Base-by-base conservation (phyloP, 23 red algal genomes). In the Gracilaria vermiculophylla region DNA sequence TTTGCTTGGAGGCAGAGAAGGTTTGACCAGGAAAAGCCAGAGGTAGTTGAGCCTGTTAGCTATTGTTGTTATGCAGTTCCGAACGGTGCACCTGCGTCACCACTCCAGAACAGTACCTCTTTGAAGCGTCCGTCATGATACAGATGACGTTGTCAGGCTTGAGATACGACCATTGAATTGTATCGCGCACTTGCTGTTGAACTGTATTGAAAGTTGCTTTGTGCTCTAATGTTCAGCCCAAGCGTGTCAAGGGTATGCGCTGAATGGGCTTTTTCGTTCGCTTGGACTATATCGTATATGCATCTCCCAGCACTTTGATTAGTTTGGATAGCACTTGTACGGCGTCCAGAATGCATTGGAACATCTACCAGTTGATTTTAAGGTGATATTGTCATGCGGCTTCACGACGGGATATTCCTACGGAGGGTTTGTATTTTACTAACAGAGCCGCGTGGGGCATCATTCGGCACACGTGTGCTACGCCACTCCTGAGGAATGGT, bases 101-200 rank as follows among this genome's bases (percentile, higher is more conserved):
- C 10, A 87, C 50, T 21, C 48, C 49, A 6, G 67, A 75, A 14
- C 66, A 87, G 47, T 74, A 87, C 25, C 51, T 55, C 33, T 87
- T 48, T 27, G 83, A 75, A 52, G 62, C 83, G 40, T 87, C 83
- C 8, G 50, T 76, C 27, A 74, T 32, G 29, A 87, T 35, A 44
- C 61, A 87, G 23, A 76, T 87, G 0, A 60, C 15, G 0, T 87
- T 19, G 7, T 54, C 66, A 4, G 55, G 15, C 25, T 76, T 64
- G 20, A 48, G 65, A 32, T 83, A 83, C 11, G 60, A 83, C 0
- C 69, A 47, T 4, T 70, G 17, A 3, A 83, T 44, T 0, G 80
- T 33, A 34, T 83, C 62, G 35, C 61, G 80, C 6, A 83, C 2
- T 21, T 27, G 35, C 29, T 83, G 5, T 64, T 69, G 80, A 21